These are phyloP conservation scores for Hymenoscyphus salicellus DNA, from an alignment of 2,329 filamentous ascomycete genomes.

Conservation along the genomic window DNA sequence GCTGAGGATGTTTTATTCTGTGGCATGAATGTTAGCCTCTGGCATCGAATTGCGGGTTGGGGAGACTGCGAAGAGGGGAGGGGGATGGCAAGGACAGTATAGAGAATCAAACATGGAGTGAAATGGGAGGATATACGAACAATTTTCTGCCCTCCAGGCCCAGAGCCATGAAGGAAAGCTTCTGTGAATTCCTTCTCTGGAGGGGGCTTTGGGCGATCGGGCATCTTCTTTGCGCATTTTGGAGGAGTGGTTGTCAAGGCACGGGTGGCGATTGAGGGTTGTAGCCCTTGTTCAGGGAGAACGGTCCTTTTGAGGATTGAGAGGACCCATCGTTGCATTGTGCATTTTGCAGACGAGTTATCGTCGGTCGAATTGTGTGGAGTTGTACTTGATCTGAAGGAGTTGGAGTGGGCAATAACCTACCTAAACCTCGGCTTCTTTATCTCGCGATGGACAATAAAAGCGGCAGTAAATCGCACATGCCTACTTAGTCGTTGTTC, in stretches of 20 bases:
- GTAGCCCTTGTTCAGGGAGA: constrained; percentile 17
- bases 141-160: constrained; percentile 95
- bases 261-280: constrained; percentile 9
- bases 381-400: background rate
- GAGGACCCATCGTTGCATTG: constrained; percentile 27
- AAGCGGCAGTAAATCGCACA: too few relatives aligned
- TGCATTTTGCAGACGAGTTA: constrained; percentile 25
- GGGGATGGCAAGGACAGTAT: background rate
- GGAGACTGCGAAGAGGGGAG: background rate
- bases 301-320: constrained; percentile 13
- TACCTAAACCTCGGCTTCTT: background rate
- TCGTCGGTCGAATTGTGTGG: background rate
- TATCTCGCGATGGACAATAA: too few relatives aligned
- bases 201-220: constrained; percentile 62
- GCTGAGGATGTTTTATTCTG: constrained; percentile 96
- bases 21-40: constrained; percentile 9
- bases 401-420: background rate
- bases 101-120: background rate
- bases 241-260: constrained; percentile 20
- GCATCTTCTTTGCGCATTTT: constrained; percentile 56
- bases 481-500: too few relatives aligned
- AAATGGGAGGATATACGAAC: constrained; percentile 44
- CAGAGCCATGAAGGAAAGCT: constrained; percentile 83
- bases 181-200: constrained; percentile 78
- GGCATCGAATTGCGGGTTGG: background rate